Evolutionary conservation across 768 basidiomycete genomes (phyloP), one percentile per base, ranked within the genome.

Genomic region (Tricholoma saponaceum): DNA sequence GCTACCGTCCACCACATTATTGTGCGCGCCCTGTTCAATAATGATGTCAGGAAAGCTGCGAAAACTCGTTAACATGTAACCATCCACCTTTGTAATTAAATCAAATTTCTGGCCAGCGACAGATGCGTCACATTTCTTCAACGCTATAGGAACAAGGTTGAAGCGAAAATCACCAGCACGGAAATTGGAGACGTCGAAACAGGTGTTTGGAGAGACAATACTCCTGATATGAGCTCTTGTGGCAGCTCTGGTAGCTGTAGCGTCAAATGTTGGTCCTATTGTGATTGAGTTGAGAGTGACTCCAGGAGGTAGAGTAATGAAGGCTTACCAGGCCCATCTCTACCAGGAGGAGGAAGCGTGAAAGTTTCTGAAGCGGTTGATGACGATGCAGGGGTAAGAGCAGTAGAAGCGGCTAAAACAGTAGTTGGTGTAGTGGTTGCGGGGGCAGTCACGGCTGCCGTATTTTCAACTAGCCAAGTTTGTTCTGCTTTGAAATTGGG

Each of bases 401-500:
- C n/a, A 9, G 58, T 8, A 10, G 58, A 22, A 43, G 20, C 20
- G 9, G 22, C 20, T 22, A 44, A 44, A 44, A 23, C 12, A 44
- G 43, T 22, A 9, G 43, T 4, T 44, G 20, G 13, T 5, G 56
- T 30, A 13, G 51, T 20, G 5, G 49, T 8, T 26, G 51, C 41
- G 1, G 56, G 57, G 49, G 51, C 16, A 7, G 47, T 5, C 16
- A 51, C 23, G 4, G 10, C 13, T n/a, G 18, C 22, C 12, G 39
- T 16, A 9, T 54, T 54, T 16, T 56, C 62, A 13, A 66, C 55
- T 32, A 67, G 55, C 69, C 69, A 69, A 8, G 66, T 66, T 44
- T 70, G 69, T 30, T 68, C 63, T 14, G 64, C 64, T 2, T 66
- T 66, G 53, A 70, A 67, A 28, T 62, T 51, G 3, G 66, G 69